phyloP scores from a whole-genome alignment of 208 protist species.

The Trypanosoma congolense region DNA sequence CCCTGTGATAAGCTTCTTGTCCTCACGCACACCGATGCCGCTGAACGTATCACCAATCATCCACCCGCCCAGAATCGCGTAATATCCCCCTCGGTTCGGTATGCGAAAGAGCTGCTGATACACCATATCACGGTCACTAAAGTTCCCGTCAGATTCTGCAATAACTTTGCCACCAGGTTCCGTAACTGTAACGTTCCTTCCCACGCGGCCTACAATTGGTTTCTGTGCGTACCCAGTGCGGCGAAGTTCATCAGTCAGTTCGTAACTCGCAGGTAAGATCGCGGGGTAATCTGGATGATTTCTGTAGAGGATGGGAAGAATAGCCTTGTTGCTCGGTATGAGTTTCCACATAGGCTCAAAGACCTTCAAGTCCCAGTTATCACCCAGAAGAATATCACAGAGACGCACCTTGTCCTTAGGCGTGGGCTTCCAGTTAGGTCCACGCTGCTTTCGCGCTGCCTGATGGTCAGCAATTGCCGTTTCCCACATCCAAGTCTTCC shows the following conservation, averaged over 20 bases:
- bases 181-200: conserved; percentile 81
- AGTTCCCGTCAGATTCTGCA: conserved; percentile 72
- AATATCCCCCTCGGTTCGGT: conserved; percentile 70
- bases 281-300: conserved; percentile 79
- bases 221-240: conserved; percentile 68
- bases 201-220: conserved; percentile 85
- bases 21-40: conserved; percentile 81
- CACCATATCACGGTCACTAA: conserved; percentile 73
- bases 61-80: conserved; percentile 87
- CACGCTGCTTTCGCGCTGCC: conserved; percentile 51
- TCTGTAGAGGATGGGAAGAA: conserved; percentile 81
- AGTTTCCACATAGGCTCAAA: conserved; percentile 92
- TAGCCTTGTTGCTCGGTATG: conserved; percentile 90
- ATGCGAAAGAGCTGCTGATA: conserved; percentile 83
- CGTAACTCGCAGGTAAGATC: conserved; percentile 59
- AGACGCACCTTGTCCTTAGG: conserved; percentile 74
- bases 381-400: conserved; percentile 76
- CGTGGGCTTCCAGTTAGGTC: conserved; percentile 54
- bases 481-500: conserved; percentile 93
- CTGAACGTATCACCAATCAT: conserved; percentile 79
- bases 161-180: conserved; percentile 38
- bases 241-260: conserved; percentile 61
- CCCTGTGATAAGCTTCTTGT: conserved; percentile 79
- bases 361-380: conserved; percentile 62
- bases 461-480: conserved; percentile 74